phyloP scores from a whole-genome alignment of 129 eudicot genomes.

The Artemisia tridentata region DNA sequence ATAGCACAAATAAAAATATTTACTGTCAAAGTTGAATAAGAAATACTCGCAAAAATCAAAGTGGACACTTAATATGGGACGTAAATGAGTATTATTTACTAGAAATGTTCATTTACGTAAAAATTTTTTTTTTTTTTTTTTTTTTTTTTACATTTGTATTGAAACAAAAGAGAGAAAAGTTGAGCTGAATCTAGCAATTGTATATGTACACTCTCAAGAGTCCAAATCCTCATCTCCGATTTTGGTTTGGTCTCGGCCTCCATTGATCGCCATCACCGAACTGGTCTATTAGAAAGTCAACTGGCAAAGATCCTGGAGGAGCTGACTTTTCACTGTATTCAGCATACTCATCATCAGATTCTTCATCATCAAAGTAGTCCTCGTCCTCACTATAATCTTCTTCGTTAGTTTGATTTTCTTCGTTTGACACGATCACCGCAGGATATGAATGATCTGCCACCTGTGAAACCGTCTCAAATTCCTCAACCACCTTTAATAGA shows the following conservation, averaged over 20 bases:
- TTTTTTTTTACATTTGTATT: no score
- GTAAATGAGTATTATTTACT: no score
- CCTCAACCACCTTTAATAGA: slow-evolving; percentile 75
- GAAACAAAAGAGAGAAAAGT: no score
- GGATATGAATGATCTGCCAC: slow-evolving; percentile 84
- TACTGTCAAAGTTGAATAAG: no score
- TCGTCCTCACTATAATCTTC: slow-evolving; percentile 34
- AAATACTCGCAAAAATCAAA: no score
- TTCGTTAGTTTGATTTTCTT: slow-evolving; percentile 24
- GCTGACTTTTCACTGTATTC: slow-evolving; percentile 39
- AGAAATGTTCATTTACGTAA: no score
- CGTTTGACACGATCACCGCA: slow-evolving; percentile 55
- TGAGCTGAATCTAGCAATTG: neutral
- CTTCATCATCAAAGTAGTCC: slow-evolving; percentile 31
- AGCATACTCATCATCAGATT: slow-evolving; percentile 27
- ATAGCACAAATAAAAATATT: no score
- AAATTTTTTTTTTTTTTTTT: no score
- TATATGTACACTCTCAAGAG: slow-evolving; percentile 5
- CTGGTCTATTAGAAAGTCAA: slow-evolving; percentile 59
- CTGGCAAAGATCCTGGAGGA: slow-evolving; percentile 70
- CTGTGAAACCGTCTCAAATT: slow-evolving; percentile 59
- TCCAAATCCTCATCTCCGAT: slow-evolving; percentile 19
- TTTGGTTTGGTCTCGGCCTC: slow-evolving; percentile 32
- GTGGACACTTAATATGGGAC: no score
- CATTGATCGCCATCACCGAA: slow-evolving; percentile 42